phyloP scores from a whole-genome alignment of 1,284 basidiomycete species.

The Bothia castanella region DNA sequence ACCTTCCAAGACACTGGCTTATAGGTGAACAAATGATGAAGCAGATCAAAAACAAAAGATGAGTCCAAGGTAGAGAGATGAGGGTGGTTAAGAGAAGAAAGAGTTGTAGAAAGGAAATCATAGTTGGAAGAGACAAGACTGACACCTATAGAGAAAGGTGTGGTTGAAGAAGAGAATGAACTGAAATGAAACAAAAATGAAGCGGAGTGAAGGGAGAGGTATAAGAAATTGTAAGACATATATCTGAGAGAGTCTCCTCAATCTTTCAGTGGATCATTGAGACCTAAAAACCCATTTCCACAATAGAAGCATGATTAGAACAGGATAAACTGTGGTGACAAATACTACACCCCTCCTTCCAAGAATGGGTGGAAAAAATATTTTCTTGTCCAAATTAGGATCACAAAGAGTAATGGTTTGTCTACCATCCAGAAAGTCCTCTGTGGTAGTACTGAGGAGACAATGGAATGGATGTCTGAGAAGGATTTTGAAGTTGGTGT shows the following conservation, averaged over 20 bases:
- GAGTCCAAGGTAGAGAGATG: not conserved
- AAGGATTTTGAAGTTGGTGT: constrained; percentile 4
- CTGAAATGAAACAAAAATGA: no score
- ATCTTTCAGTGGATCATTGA: constrained; percentile 1
- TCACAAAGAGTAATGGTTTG: not conserved
- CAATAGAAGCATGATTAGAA: not conserved
- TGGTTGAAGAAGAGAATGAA: not conserved
- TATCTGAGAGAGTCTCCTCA: not conserved
- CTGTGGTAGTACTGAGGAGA: not conserved
- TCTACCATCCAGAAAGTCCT: not conserved
- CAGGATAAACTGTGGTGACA: not conserved
- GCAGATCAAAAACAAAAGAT: not conserved
- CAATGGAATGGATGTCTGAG: constrained; percentile 2
- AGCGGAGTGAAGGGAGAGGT: no score
- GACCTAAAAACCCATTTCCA: constrained; percentile 7
- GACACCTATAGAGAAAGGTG: no score
- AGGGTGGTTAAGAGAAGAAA: not conserved
- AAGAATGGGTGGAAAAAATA: not conserved
- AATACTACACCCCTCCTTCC: not conserved
- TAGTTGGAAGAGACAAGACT: no score
- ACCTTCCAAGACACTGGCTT: constrained; percentile 3
- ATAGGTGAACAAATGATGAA: not conserved
- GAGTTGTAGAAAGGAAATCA: no score
- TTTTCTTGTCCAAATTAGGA: not conserved
- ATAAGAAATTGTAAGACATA: not conserved